These are phyloP conservation scores for Fistulifera solaris DNA, from an alignment of 108 stramenopile species.

Conservation along the genomic window DNA sequence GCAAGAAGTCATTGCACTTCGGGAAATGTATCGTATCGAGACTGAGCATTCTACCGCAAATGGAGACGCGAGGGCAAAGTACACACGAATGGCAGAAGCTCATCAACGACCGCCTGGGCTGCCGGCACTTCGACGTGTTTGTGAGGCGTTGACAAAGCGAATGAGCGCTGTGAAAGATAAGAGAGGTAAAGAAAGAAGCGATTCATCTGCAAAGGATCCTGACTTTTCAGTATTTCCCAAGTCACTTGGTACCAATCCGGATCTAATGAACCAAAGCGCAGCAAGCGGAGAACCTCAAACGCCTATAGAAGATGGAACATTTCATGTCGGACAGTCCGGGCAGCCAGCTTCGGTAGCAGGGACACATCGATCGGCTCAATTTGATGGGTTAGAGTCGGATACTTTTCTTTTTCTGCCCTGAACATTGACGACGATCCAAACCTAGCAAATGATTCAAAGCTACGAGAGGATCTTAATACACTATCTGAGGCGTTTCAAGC, in stretches of 20 bases:
- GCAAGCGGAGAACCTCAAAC: neutral
- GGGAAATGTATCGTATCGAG: conserved; percentile 77
- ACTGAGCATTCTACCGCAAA: conserved; percentile 45
- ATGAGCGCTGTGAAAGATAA: conserved; percentile 39
- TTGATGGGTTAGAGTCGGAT: too few species aligned
- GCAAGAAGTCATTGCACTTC: conserved; percentile 68
- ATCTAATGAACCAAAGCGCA: neutral
- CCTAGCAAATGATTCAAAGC: conserved; percentile 45
- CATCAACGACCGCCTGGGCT: conserved; percentile 39
- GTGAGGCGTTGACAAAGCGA: conserved; percentile 53
- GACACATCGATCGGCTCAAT: neutral
- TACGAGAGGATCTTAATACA: conserved; percentile 54
- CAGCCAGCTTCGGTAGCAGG: neutral
- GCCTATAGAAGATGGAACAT: neutral
- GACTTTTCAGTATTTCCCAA: neutral
- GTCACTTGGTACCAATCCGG: neutral
- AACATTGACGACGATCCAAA: conserved; percentile 47
- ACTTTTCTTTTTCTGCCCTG: too few species aligned
- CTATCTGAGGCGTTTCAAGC: conserved; percentile 64
- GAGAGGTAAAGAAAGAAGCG: conserved; percentile 19
- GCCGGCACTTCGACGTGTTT: conserved; percentile 56
- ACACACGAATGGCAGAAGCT: conserved; percentile 34
- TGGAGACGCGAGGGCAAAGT: conserved; percentile 32
- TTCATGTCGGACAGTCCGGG: neutral
- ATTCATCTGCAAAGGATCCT: conserved; percentile 1